A percentile compares a stretch with the other conserved stretches of the same genome.
These are phyloP conservation scores for Kazachstania sp. DNA, from an alignment of 1,139 yeast genomes.

Conservation along the genomic window DNA sequence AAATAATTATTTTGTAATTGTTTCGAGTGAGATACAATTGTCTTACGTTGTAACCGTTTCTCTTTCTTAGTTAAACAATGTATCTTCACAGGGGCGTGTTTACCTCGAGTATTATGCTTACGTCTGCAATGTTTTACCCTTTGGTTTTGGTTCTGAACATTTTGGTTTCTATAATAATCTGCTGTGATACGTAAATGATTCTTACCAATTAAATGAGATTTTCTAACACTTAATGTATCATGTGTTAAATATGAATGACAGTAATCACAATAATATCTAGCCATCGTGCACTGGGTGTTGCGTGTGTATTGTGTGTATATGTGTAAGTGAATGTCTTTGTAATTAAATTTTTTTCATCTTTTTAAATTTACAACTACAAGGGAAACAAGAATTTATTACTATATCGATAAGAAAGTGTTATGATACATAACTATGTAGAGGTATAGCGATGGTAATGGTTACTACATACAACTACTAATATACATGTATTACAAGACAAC, in stretches of 20 bases:
- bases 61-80: constrained; percentile 12
- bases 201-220: constrained; percentile 72
- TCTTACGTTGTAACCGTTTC: constrained; percentile 5
- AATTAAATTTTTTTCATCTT: too few species aligned
- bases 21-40: neutral
- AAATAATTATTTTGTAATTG: neutral
- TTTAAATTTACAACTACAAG: too few species aligned
- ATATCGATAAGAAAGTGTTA: too few species aligned
- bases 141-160: constrained; percentile 1
- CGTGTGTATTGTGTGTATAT: neutral
- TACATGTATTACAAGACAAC: too few species aligned
- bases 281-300: constrained; percentile 22
- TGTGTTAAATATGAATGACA: constrained; percentile 83
- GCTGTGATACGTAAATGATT: constrained; percentile 70
- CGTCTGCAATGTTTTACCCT: neutral
- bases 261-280: constrained; percentile 69
- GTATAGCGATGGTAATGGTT: too few species aligned
- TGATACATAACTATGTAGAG: too few species aligned
- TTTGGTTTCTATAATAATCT: constrained; percentile 48
- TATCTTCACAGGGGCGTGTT: constrained; percentile 1
- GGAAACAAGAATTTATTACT: too few species aligned
- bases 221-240: constrained; percentile 79
- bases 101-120: neutral
- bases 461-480: too few species aligned
- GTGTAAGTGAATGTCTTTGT: too few species aligned